These are phyloP conservation scores for Otatea glauca DNA, from an alignment of 176 grass and related monocot species.

Conservation along the genomic window DNA sequence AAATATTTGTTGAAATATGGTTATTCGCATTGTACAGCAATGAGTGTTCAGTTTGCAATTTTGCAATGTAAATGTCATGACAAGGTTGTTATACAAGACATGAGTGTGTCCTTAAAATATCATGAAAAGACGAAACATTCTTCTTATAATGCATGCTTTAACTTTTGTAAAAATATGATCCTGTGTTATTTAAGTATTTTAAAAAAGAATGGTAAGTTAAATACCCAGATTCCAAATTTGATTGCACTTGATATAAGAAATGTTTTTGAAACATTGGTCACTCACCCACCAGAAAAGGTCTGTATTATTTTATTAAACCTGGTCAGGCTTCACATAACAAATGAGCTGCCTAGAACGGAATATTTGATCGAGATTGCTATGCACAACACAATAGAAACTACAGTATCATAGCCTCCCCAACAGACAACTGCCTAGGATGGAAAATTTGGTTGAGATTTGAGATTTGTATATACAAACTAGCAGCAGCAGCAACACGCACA, in stretches of 20 bases:
- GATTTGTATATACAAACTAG: background rate
- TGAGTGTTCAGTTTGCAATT: background rate
- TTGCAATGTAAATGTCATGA: background rate
- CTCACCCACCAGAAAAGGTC: no score
- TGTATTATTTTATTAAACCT: no score
- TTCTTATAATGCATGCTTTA: background rate
- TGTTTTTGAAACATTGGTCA: no score
- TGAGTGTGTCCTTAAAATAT: background rate
- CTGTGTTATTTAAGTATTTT: background rate
- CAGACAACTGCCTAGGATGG: background rate
- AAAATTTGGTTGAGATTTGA: background rate
- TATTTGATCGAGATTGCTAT: constrained; percentile 10
- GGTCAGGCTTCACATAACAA: no score
- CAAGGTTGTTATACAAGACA: background rate
- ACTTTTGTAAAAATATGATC: background rate
- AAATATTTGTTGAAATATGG: constrained; percentile 7
- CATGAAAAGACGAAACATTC: background rate
- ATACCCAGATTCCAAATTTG: no score
- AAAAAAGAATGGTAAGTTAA: background rate
- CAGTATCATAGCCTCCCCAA: background rate
- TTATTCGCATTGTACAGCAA: background rate
- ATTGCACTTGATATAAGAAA: no score
- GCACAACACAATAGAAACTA: background rate
- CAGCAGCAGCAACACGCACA: background rate
- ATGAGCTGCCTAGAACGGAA: background rate